Evolutionary conservation across 2,329 filamentous ascomycete genomes (phyloP), one percentile per base, ranked within the genome.

Genomic region (Truncatella angustata): DNA sequence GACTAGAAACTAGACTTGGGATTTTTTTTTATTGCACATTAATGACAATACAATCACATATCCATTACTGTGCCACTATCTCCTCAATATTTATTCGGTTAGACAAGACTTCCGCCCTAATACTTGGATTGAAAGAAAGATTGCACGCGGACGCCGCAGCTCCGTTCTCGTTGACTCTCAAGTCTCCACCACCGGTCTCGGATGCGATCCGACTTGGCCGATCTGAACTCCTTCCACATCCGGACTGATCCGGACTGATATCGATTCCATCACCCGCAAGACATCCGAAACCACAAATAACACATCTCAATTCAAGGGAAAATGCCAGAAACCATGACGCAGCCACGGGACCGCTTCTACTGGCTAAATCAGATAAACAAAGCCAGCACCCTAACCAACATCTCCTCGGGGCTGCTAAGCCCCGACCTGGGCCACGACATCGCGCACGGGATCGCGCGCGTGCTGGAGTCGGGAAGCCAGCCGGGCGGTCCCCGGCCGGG

Each of bases 321-420:
- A 26, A 5, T n/a, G n/a, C n/a, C n/a, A n/a, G 11, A 14, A 14
- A 5, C 10, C 4, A 46, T 46, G 43, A 11, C 43, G 10, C 43
- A 46, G 36, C 10, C 18, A 37, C 46, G 46, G n/a, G 46, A 50
- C 32, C 47, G 36, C 20, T 50, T 50, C 18, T 42, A 36, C 36
- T 50, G 47, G 47, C 47, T 50, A 10, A 35, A 35, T 23, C 36
- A 50, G 18, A 50, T 50, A 21, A 50, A 50, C 47, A 50, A 50
- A 24, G 47, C 47, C 35, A 40, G 35, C 23, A 24, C 36, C 4
- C 35, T 42, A 6, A 34, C 42, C 47, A 50, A 50, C 28, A 30
- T 50, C 23, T 35, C 40, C 21, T 35, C 40, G 21, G 23, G 23
- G 6, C 24, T 50, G 14, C 28, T 50, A n/a, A 24, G 23, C 36